These are phyloP conservation scores for Saccharomycopsis olivae DNA, from an alignment of 805 yeast species.

Conservation along the genomic window DNA sequence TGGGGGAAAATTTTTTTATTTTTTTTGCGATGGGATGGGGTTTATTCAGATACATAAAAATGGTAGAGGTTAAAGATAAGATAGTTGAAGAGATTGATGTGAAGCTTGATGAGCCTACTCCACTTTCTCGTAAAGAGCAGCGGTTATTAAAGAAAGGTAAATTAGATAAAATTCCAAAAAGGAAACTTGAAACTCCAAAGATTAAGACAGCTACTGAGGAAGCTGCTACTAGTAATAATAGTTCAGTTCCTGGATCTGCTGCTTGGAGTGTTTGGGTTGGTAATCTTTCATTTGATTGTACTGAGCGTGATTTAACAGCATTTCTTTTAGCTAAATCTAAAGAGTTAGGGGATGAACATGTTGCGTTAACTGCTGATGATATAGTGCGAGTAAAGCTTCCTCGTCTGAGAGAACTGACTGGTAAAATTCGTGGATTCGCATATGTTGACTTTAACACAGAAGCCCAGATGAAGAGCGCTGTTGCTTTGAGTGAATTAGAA, in stretches of 20 bases:
- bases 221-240: conserved; percentile 25
- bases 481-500: conserved; percentile 57
- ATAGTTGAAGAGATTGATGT: conserved; percentile 52
- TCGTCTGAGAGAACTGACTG: conserved; percentile 41
- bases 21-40: too few species aligned
- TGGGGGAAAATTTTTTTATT: too few species aligned
- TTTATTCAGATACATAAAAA: too few species aligned
- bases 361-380: conserved; percentile 40
- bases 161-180: conserved; percentile 33
- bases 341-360: conserved; percentile 24
- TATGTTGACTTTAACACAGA: conserved; percentile 68
- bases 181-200: conserved; percentile 25
- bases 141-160: conserved; percentile 76
- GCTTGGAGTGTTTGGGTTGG: conserved; percentile 90
- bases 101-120: conserved; percentile 59
- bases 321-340: conserved; percentile 54
- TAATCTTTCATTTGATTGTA: conserved; percentile 76
- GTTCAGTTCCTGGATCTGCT: too few species aligned
- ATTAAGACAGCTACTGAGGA: conserved; percentile 24
- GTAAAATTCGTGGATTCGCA: conserved; percentile 73
- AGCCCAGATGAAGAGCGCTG: conserved; percentile 49
- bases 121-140: conserved; percentile 85
- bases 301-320: conserved; percentile 57
- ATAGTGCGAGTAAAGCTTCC: conserved; percentile 77
- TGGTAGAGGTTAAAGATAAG: conserved; percentile 28